Evolutionary conservation across 108 stramenopile genomes (phyloP).

Genomic region (Seminavis robusta): DNA sequence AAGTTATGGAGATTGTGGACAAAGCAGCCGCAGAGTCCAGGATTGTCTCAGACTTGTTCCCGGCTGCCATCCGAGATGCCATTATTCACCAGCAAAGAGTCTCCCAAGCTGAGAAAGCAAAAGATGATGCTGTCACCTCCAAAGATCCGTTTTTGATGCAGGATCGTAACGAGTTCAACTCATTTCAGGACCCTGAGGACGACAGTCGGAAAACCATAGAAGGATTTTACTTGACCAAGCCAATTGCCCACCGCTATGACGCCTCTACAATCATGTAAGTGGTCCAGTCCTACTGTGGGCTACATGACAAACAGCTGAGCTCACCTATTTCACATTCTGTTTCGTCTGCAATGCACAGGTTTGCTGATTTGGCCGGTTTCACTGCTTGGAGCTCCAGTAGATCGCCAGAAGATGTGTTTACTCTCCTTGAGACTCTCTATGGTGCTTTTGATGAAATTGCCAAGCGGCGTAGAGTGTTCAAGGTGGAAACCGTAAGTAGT

Average conservation of each 20-base stretch:
- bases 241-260: not conserved
- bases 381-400: conserved; percentile 11
- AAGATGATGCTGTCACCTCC: not conserved
- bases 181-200: not conserved
- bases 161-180: not conserved
- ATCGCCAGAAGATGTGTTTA: conserved; percentile 28
- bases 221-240: not conserved
- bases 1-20: not conserved
- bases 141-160: not conserved
- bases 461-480: no score
- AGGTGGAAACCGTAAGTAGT: no score
- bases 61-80: not conserved
- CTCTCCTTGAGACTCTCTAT: conserved; percentile 27
- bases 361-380: conserved; percentile 7
- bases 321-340: not conserved
- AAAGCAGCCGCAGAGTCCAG: not conserved
- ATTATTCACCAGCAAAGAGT: no score
- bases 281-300: no score
- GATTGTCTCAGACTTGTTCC: not conserved
- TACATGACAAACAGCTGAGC: no score
- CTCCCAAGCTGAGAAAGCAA: no score
- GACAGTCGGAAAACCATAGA: not conserved
- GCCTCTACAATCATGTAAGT: no score
- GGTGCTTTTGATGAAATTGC: conserved; percentile 24
- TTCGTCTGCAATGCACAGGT: not conserved